Conservation (phyloP, 768 basidiomycete genomes). For the Panus rudis region DNA sequence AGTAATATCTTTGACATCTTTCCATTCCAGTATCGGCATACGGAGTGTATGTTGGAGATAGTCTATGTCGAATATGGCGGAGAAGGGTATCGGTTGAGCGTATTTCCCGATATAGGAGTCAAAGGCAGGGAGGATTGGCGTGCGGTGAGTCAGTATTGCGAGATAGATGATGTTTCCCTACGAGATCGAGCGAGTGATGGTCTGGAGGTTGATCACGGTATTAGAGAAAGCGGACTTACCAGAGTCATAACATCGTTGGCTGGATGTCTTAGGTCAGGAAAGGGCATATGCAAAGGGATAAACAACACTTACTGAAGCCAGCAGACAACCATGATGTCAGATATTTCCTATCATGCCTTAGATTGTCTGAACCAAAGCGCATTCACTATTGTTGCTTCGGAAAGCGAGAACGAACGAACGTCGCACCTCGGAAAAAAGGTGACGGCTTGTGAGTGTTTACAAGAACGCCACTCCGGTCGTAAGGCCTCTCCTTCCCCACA, state of each 20-base stretch:
- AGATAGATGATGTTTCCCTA: constrained; percentile 31
- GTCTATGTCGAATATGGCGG: constrained; percentile 34
- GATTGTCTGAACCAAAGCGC: background rate
- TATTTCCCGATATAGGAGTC: constrained; percentile 25
- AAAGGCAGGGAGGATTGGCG: constrained; percentile 33
- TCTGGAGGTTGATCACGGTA: background rate
- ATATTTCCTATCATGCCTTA: background rate
- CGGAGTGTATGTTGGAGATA: constrained; percentile 18
- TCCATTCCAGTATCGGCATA: constrained; percentile 32
- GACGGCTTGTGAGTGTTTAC: no score
- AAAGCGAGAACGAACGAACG: no score
- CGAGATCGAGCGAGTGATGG: no score
- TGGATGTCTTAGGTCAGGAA: no score
- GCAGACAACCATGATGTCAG: background rate
- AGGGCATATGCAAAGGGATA: background rate
- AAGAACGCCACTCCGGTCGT: no score
- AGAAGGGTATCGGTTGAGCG: constrained; percentile 24
- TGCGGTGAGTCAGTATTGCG: constrained; percentile 26
- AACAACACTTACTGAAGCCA: background rate
- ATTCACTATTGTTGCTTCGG: no score
- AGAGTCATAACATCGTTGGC: background rate
- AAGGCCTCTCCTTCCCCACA: no score
- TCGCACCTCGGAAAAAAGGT: no score
- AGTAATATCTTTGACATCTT: constrained; percentile 27
- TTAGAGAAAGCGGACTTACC: background rate